Conservation (phyloP, 179 eudicot genomes). For the Spinacia oleracea region DNA sequence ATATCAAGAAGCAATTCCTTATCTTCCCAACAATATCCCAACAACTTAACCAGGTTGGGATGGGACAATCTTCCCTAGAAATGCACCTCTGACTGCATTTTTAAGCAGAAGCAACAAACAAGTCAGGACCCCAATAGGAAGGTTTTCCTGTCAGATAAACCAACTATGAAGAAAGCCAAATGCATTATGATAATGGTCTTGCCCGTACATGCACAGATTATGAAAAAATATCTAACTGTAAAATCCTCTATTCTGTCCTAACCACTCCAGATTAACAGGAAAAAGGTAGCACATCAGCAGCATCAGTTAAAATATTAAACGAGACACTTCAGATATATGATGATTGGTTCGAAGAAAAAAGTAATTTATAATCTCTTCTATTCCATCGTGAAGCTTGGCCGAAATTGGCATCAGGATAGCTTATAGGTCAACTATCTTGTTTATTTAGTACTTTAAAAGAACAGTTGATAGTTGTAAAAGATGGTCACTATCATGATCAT, state of each 20-base stretch:
- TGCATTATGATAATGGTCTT: not conserved
- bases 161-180: not conserved
- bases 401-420: slow-evolving; percentile 2
- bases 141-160: not conserved
- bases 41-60: slow-evolving; percentile 68
- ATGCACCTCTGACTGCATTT: slow-evolving; percentile 73
- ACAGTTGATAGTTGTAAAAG: slow-evolving; percentile 8
- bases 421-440: slow-evolving; percentile 9
- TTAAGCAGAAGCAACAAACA: slow-evolving; percentile 3
- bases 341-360: not conserved
- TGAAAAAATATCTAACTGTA: not conserved
- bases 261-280: not conserved
- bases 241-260: not conserved
- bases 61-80: slow-evolving; percentile 79
- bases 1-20: slow-evolving; percentile 60
- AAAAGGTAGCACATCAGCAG: too few relatives aligned
- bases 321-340: not conserved
- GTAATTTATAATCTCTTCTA: not conserved
- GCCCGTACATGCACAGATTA: not conserved
- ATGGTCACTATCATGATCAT: slow-evolving; percentile 5
- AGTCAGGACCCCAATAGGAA: not conserved
- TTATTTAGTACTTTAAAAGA: not conserved
- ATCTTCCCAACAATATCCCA: slow-evolving; percentile 79
- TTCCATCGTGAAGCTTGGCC: not conserved
- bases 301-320: not conserved